Base-by-base conservation (phyloP, 2,329 filamentous ascomycete genomes). In the Neophaeococcomyces aloes region DNA sequence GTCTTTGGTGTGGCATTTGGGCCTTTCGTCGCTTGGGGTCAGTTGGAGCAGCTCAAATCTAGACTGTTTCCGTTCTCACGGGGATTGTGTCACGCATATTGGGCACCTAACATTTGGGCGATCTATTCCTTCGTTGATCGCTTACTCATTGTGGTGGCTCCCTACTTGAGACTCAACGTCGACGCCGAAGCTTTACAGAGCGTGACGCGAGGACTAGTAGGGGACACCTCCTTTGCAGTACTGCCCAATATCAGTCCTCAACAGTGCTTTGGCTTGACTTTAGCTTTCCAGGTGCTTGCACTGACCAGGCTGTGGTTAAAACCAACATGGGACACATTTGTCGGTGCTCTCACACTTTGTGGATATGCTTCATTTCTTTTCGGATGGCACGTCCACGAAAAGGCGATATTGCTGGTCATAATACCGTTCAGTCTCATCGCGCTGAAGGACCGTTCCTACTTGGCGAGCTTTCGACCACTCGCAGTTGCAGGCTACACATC, bases 341-440 rank as follows among this genome's bases (percentile, higher is more conserved):
- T 96, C 32, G 86, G 86, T 3, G 82, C 86, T 0, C 76, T 94
- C 34, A 95, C 89, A 0, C 77, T 96, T 13, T 96, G 91, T 58
- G 91, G 86, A 46, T 98, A 95, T 59, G 84, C 89, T 0, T 95
- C 89, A 0, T 98, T 98, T 66, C 73, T 98, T 7, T 96, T 96
- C 56, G 89, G 91, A 45, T 98, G 89, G 87, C 91, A 98, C 59
- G 91, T 98, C 7, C 91, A 98, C 57, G 91, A 98, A 61, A 98
- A 98, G 65, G 91, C 91, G 1, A 84, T 98, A 45, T 74, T 98
- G 17, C 76, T 96, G 15, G 83, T 96, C 58, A 87, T 98, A 53
- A 84, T 96, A 38, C 91, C 91, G 0, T 96, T 96, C 69, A 93
- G 85, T 54, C 74, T 98, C 48, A 81, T 96, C 48, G 88, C 89